Conservation (phyloP, 306 rosid genomes). For the Ochetophila trinervis region DNA sequence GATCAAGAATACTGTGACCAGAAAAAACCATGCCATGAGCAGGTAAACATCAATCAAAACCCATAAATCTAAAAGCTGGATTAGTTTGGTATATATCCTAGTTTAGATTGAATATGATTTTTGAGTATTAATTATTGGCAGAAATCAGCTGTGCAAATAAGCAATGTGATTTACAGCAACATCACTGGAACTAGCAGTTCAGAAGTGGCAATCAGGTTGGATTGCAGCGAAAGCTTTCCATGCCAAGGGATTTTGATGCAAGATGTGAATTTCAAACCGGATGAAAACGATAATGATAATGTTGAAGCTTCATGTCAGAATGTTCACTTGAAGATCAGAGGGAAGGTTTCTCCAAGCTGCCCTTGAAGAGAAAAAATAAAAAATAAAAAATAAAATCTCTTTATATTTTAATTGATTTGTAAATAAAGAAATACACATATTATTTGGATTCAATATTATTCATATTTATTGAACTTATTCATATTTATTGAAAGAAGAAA, state of each 20-base stretch:
- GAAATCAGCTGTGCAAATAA: slow-evolving; percentile 59
- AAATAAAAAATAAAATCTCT: too few species aligned
- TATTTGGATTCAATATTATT: too few species aligned
- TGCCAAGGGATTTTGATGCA: slow-evolving; percentile 42
- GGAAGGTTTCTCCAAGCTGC: slow-evolving; percentile 56
- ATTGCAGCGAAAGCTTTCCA: slow-evolving; percentile 49
- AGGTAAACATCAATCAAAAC: slow-evolving; percentile 21
- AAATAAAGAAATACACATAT: too few species aligned
- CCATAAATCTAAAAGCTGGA: background rate
- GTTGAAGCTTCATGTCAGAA: slow-evolving; percentile 50
- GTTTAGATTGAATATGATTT: background rate
- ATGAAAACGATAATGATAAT: background rate
- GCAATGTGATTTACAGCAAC: slow-evolving; percentile 51
- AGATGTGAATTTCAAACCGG: slow-evolving; percentile 37
- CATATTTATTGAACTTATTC: too few species aligned
- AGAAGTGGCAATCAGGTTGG: slow-evolving; percentile 55
- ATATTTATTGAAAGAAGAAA: too few species aligned
- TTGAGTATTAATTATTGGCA: background rate
- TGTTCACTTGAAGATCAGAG: slow-evolving; percentile 28
- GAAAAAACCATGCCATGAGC: slow-evolving; percentile 39
- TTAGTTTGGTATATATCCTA: background rate
- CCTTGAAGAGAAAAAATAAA: too few species aligned
- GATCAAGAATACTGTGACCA: slow-evolving; percentile 67
- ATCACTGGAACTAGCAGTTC: slow-evolving; percentile 80
- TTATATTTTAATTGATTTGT: too few species aligned